These are phyloP conservation scores for Xylariomycetidae sp. DNA, from an alignment of 2,329 filamentous ascomycete genomes.

Conservation along the genomic window DNA sequence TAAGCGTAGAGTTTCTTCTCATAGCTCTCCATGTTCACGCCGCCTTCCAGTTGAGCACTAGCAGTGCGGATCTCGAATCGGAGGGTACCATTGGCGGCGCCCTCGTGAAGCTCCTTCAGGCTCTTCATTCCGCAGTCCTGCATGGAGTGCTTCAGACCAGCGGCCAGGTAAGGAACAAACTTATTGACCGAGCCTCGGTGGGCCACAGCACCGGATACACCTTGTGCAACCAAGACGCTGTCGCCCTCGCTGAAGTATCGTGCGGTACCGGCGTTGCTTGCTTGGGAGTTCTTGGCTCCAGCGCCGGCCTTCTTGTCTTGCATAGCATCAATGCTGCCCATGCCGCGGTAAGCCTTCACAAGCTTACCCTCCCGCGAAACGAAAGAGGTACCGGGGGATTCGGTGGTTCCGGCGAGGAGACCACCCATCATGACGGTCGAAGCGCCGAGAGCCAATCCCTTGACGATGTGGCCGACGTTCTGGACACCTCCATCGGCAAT, in stretches of 20 bases:
- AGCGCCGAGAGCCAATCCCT: slow-evolving; percentile 90
- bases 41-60: slow-evolving; percentile 92
- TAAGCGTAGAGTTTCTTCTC: slow-evolving; percentile 99
- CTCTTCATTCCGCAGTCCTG: slow-evolving; percentile 91
- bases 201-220: slow-evolving; percentile 82
- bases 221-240: slow-evolving; percentile 90
- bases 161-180: slow-evolving; percentile 92
- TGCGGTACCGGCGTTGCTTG: slow-evolving; percentile 90
- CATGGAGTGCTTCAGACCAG: slow-evolving; percentile 94
- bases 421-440: slow-evolving; percentile 99
- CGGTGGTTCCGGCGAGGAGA: slow-evolving; percentile 91
- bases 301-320: slow-evolving; percentile 93
- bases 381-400: slow-evolving; percentile 95
- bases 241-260: slow-evolving; percentile 98
- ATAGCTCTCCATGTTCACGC: slow-evolving; percentile 97
- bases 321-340: slow-evolving; percentile 99
- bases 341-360: slow-evolving; percentile 98
- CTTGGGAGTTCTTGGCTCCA: slow-evolving; percentile 66
- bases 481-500: slow-evolving; percentile 98
- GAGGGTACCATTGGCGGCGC: slow-evolving; percentile 68
- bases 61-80: slow-evolving; percentile 93
- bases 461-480: slow-evolving; percentile 98
- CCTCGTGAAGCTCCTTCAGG: slow-evolving; percentile 69
- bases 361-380: slow-evolving; percentile 95
- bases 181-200: slow-evolving; percentile 84